Conservation (phyloP, 1,284 basidiomycete species). For the Puccinia horiana region DNA sequence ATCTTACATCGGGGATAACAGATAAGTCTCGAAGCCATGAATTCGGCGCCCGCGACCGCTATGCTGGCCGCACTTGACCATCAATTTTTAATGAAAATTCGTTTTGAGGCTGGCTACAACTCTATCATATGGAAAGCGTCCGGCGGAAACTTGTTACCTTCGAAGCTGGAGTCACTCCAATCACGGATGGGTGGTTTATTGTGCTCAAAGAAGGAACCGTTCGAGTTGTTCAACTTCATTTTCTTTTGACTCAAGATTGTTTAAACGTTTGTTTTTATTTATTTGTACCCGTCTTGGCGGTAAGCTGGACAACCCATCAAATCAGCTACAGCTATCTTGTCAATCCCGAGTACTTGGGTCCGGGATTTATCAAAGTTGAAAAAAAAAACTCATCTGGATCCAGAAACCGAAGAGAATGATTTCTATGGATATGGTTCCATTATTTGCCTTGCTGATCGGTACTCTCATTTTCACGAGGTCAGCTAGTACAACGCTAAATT, state of each 20-base stretch:
- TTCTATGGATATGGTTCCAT: background rate
- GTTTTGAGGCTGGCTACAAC: background rate
- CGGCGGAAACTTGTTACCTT: background rate
- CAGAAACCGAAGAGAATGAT: background rate
- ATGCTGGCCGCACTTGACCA: background rate
- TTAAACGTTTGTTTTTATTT: background rate
- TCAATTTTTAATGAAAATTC: background rate
- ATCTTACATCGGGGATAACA: background rate
- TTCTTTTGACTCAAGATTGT: background rate
- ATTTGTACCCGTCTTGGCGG: background rate
- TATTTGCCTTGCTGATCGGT: background rate
- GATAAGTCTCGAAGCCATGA: background rate
- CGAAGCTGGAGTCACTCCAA: background rate
- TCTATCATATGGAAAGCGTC: background rate
- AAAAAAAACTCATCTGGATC: background rate
- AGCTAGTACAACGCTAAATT: background rate
- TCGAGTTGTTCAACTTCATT: background rate
- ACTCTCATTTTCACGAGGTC: background rate
- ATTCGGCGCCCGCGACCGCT: background rate
- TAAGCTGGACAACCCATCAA: background rate
- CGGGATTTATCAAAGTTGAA: background rate
- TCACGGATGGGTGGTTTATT: slow-evolving; percentile 6
- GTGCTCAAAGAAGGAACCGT: slow-evolving; percentile 15
- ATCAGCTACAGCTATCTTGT: background rate
- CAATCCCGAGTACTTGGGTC: background rate